Evolutionary conservation across 1,284 basidiomycete genomes (phyloP).

Genomic region (Bjerkandera adusta): DNA sequence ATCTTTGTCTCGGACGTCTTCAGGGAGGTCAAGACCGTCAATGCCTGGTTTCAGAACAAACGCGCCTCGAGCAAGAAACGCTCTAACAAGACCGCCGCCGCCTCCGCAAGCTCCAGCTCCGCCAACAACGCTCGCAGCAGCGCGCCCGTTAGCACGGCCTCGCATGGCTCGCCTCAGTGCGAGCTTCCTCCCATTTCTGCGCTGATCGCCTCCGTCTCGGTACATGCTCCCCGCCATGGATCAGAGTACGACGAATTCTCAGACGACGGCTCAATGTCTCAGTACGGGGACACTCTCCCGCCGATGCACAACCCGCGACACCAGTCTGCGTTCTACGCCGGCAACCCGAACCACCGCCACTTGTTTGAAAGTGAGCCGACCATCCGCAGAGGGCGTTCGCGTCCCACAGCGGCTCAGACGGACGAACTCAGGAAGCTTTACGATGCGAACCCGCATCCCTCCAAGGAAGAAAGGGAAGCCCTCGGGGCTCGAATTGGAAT

Average conservation of each 20-base stretch:
- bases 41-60: conserved; percentile 84
- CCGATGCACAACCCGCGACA: conserved; percentile 23
- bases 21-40: conserved; percentile 81
- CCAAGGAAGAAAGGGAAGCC: conserved; percentile 59
- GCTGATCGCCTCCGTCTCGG: conserved; percentile 39
- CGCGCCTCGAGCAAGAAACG: conserved; percentile 78
- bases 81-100: conserved; percentile 25
- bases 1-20: conserved; percentile 16
- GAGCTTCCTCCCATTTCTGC: conserved; percentile 44
- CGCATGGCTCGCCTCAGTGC: no score
- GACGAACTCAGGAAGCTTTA: conserved; percentile 67
- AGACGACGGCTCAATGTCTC: conserved; percentile 32
- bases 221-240: conserved; percentile 22
- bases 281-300: conserved; percentile 18
- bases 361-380: conserved; percentile 42
- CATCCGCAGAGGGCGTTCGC: conserved; percentile 54
- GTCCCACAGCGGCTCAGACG: conserved; percentile 60
- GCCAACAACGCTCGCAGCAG: conserved; percentile 5
- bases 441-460: conserved; percentile 59
- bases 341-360: conserved; percentile 45
- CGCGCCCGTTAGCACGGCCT: neutral
- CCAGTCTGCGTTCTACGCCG: conserved; percentile 42
- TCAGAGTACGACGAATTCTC: conserved; percentile 44
- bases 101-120: conserved; percentile 13
- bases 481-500: conserved; percentile 69